Evolutionary conservation across 805 yeast genomes (phyloP).

Genomic region (Zygosaccharomyces siamensis): DNA sequence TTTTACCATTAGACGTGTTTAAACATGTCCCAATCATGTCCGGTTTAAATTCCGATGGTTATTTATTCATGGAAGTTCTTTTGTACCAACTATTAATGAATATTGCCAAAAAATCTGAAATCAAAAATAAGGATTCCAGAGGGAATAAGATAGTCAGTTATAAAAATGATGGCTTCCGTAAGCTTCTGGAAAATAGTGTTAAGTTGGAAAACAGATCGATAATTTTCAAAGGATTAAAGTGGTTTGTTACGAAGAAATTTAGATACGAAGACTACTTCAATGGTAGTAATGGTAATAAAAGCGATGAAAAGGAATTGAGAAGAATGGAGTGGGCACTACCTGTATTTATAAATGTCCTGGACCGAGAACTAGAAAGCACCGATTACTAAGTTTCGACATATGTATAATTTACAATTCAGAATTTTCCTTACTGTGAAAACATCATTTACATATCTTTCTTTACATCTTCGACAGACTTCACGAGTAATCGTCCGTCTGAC

Average conservation of each 20-base stretch:
- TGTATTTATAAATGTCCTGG: slow-evolving; percentile 12
- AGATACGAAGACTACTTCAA: slow-evolving; percentile 22
- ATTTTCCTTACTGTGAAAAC: slow-evolving; percentile 1
- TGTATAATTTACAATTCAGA: slow-evolving; percentile 1
- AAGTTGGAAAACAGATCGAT: slow-evolving; percentile 26
- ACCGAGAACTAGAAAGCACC: slow-evolving; percentile 15
- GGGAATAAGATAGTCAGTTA: slow-evolving; percentile 31
- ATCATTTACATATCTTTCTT: slow-evolving; percentile 30
- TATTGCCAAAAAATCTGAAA: slow-evolving; percentile 59
- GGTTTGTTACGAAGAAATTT: slow-evolving; percentile 30
- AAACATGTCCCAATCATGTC: slow-evolving; percentile 71
- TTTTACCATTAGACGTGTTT: slow-evolving; percentile 66
- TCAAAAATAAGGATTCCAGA: slow-evolving; percentile 29
- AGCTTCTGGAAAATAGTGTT: slow-evolving; percentile 18
- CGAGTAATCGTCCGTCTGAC: slow-evolving; percentile 34
- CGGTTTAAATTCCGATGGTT: slow-evolving; percentile 53
- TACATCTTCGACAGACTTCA: slow-evolving; percentile 31
- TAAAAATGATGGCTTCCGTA: slow-evolving; percentile 30
- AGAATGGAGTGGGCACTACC: slow-evolving; percentile 32
- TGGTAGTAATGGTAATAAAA: slow-evolving; percentile 18
- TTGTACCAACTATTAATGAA: slow-evolving; percentile 62
- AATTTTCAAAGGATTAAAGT: slow-evolving; percentile 33
- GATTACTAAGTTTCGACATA: slow-evolving; percentile 9
- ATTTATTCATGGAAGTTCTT: slow-evolving; percentile 67
- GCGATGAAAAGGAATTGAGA: slow-evolving; percentile 28